Conservation (phyloP, 768 basidiomycete genomes). For the Tricholoma saponaceum region DNA sequence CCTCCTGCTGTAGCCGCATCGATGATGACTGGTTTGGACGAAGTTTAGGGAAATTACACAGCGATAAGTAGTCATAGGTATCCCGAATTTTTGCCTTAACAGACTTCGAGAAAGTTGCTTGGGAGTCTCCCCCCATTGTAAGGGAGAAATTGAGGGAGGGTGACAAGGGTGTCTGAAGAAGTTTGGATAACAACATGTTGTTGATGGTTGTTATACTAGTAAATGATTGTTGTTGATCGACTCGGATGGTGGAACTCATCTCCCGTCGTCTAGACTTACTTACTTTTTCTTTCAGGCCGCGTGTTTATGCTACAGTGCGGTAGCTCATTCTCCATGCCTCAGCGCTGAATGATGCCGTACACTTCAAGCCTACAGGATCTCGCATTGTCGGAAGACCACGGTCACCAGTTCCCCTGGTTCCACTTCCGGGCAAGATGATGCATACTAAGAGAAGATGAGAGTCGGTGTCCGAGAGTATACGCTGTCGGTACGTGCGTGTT, state of each 20-base stretch:
- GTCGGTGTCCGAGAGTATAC: constrained; percentile 62
- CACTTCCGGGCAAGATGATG: constrained; percentile 30
- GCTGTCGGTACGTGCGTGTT: too few relatives aligned
- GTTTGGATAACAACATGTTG: too few relatives aligned
- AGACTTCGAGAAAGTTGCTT: not conserved
- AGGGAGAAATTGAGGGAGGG: too few relatives aligned
- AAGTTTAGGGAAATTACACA: not conserved
- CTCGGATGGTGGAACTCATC: too few relatives aligned
- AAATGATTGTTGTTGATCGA: too few relatives aligned
- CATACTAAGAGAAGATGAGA: constrained; percentile 48
- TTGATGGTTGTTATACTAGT: too few relatives aligned
- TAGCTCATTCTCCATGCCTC: constrained; percentile 68
- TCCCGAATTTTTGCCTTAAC: not conserved
- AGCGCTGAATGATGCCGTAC: constrained; percentile 67
- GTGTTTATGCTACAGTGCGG: constrained; percentile 39
- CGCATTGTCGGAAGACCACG: constrained; percentile 28
- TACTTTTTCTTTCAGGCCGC: too few relatives aligned
- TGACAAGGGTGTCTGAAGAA: too few relatives aligned
- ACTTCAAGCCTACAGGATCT: constrained; percentile 57
- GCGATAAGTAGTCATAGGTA: constrained; percentile 3
- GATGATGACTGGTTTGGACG: not conserved
- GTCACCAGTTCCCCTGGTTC: not conserved
- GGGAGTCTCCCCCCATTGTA: not conserved
- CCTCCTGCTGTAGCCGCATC: not conserved
- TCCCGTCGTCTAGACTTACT: too few relatives aligned